Evolutionary conservation across 306 rosid genomes (phyloP).

Genomic region (Dryas octopetala): DNA sequence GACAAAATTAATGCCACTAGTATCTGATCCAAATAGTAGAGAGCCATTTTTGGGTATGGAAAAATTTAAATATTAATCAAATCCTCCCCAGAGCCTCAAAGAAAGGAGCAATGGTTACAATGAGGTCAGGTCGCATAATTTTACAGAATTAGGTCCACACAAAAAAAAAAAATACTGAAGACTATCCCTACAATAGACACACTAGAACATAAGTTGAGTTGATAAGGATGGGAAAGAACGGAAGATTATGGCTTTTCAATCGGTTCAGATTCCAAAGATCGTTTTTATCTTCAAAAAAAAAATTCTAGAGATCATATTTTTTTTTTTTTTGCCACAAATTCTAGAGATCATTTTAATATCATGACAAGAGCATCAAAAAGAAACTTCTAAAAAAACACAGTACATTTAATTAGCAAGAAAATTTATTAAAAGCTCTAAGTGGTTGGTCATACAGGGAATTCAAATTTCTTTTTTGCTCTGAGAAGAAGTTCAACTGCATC

Average conservation of each 20-base stretch:
- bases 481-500: conserved; percentile 83
- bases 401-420: not conserved
- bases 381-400: not conserved
- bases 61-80: not conserved
- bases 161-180: not conserved
- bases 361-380: not conserved
- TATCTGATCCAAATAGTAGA: not conserved
- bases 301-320: not conserved
- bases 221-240: not conserved
- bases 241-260: not conserved
- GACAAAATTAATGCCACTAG: not conserved
- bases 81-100: not conserved
- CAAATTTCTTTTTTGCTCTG: conserved; percentile 81
- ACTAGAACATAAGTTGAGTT: not conserved
- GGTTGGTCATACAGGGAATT: conserved; percentile 70
- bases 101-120: not conserved
- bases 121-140: not conserved
- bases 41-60: not conserved
- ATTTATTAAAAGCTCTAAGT: conserved; percentile 3
- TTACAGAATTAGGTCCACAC: not conserved
- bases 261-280: not conserved
- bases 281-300: not conserved
- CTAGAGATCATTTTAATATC: not conserved
- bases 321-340: too few relatives aligned
- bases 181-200: not conserved